Conservation (phyloP, 2,329 filamentous ascomycete species). For the Pseudogymnoascus sp. region DNA sequence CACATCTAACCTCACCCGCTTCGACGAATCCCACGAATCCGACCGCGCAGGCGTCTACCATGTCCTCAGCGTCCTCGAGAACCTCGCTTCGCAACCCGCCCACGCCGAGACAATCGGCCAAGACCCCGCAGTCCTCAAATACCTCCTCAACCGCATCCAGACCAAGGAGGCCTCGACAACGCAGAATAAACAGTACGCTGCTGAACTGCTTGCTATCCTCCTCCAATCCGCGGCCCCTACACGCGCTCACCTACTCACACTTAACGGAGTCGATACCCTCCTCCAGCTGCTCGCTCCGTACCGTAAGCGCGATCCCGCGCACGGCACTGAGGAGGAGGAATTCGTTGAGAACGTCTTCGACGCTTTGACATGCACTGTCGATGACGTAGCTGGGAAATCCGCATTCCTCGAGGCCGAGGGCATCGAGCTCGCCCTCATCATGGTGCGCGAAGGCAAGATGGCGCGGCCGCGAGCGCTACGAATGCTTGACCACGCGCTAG, state of each 20-base stretch:
- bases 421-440: conserved; percentile 82
- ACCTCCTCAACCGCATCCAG: conserved; percentile 70
- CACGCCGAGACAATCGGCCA: conserved; percentile 66
- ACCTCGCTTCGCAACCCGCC: conserved; percentile 63
- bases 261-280: conserved; percentile 69
- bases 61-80: conserved; percentile 75
- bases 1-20: conserved; percentile 67
- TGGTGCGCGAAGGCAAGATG: conserved; percentile 82
- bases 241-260: conserved; percentile 51
- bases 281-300: conserved; percentile 81
- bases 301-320: conserved; percentile 75
- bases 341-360: conserved; percentile 94
- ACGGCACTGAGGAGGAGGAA: conserved; percentile 84
- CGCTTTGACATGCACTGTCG: conserved; percentile 69
- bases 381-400: conserved; percentile 65
- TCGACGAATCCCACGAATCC: conserved; percentile 67
- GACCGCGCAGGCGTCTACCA: conserved; percentile 85
- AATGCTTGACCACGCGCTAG: conserved; percentile 74
- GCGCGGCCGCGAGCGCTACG: conserved; percentile 72
- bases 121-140: conserved; percentile 61
- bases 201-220: conserved; percentile 84
- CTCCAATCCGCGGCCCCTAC: conserved; percentile 67
- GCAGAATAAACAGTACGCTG: conserved; percentile 93
- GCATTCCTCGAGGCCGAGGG: conserved; percentile 88
- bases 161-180: conserved; percentile 59